Conservation (phyloP, 2,329 filamentous ascomycete genomes). For the Mycosphaerella sp. region DNA sequence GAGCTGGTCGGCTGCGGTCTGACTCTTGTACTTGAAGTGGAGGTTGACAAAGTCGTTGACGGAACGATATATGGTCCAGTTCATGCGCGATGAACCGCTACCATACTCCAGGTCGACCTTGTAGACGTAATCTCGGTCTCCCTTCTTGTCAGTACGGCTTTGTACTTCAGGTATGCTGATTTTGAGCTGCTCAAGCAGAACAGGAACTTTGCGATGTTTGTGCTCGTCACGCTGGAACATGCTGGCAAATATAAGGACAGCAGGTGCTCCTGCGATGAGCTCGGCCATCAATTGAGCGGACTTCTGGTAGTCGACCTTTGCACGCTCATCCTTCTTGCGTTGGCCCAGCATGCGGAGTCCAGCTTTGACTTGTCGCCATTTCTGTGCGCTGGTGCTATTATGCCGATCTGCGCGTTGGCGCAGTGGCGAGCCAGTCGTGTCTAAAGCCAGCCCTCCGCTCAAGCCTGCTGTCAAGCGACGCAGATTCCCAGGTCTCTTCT, state of each 20-base stretch:
- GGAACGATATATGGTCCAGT: constrained; percentile 85
- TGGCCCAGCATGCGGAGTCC: constrained; percentile 72
- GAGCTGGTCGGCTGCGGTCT: constrained; percentile 76
- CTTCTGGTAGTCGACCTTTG: constrained; percentile 84
- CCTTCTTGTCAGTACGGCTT: constrained; percentile 54
- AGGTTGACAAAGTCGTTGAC: constrained; percentile 87
- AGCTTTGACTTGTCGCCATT: constrained; percentile 90
- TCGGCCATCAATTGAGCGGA: constrained; percentile 96
- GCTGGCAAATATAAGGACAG: constrained; percentile 87
- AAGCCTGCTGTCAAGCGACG: constrained; percentile 43
- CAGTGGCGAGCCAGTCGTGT: constrained; percentile 37
- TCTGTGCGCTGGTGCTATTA: constrained; percentile 56
- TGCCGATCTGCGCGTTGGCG: constrained; percentile 43
- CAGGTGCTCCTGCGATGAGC: constrained; percentile 82
- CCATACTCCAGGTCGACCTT: constrained; percentile 93
- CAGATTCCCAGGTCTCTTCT: constrained; percentile 40
- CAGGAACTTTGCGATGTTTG: constrained; percentile 88
- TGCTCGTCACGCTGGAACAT: constrained; percentile 98
- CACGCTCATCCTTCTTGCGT: constrained; percentile 78
- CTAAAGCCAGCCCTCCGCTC: constrained; percentile 28
- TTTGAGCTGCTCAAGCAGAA: constrained; percentile 90
- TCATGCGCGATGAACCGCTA: constrained; percentile 91
- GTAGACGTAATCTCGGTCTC: constrained; percentile 74
- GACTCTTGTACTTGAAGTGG: constrained; percentile 87
- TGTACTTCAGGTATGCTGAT: constrained; percentile 76